Conservation (phyloP, 768 basidiomycete species). For the Termitomyces sp. region DNA sequence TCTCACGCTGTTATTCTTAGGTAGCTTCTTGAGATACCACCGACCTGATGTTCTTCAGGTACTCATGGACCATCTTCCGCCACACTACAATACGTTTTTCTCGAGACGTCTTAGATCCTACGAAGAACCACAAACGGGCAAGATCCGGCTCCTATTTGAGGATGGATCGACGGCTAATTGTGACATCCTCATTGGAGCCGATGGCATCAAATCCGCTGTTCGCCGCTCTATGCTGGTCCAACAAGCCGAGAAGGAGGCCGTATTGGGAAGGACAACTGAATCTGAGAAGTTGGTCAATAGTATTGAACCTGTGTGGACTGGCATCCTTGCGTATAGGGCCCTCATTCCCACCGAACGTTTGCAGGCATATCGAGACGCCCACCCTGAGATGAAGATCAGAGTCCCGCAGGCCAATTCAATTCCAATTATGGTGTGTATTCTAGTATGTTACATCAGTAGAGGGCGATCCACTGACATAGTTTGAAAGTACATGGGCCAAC, state of each 20-base stretch:
- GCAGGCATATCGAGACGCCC: neutral
- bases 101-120: constrained; percentile 39
- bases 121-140: constrained; percentile 18
- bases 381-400: neutral
- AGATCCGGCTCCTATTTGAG: constrained; percentile 30
- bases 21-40: neutral
- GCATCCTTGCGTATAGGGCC: neutral
- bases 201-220: neutral
- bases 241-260: neutral
- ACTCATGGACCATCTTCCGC: constrained; percentile 25
- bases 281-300: neutral
- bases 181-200: neutral
- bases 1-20: neutral
- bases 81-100: constrained; percentile 28
- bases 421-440: neutral
- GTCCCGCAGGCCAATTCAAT: neutral
- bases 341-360: neutral
- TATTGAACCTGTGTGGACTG: neutral
- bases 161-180: constrained; percentile 22
- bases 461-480: neutral
- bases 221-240: neutral
- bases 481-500: constrained; percentile 27
- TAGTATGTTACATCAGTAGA: neutral
- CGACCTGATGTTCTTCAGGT: neutral
- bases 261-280: neutral